Evolutionary conservation across 169 alveolate species (phyloP), one percentile per base, ranked within the genome.

Genomic region (Toxoplasma gondii): DNA sequence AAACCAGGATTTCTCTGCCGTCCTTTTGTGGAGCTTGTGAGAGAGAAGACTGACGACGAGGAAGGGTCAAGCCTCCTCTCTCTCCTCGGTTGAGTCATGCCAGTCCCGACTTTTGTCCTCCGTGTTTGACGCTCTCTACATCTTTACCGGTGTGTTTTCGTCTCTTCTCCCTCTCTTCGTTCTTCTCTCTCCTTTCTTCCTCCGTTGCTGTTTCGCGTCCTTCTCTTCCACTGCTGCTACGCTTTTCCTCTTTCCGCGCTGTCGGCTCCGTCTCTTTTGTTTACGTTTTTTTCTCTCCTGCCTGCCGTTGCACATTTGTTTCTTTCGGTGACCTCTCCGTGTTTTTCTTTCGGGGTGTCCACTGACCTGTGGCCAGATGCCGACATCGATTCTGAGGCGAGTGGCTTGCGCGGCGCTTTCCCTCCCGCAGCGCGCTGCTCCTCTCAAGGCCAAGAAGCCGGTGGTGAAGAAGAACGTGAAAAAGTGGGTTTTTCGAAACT

Each of bases 371-470:
- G 19, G 29, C 43, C 39, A 36, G 86, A 64, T n/a, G n/a, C 45
- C 86, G 67, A 82, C 36, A 67, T 38, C 34, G n/a, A 34, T 43
- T 16, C 38, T 82, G 64, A 22, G 90, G 53, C 67, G 24, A 12
- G 64, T 67, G 0, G 90, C 90, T 22, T 38, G 69, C 29, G 69
- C 90, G 54, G 53, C 90, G 53, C 38, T 82, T 22, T 0, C 29
- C 34, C 64, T 82, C 31, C 90, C 90, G 27, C 90, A 82, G 36
- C 58, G 90, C 36, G 90, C 90, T 2, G 67, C 58, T 22, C 90
- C 90, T 12, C 64, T 44, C 34, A 82, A 82, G 41, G 44, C 90
- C 69, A 82, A 82, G 41, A 82, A 82, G 67, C 90, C 90, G 67
- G 69, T 39, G 19, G 64, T 44, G 17, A 82, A 82, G 34, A 82